These are phyloP conservation scores for Ceratocystiopsis sp. DNA, from an alignment of 2,329 filamentous ascomycete genomes.

Conservation along the genomic window DNA sequence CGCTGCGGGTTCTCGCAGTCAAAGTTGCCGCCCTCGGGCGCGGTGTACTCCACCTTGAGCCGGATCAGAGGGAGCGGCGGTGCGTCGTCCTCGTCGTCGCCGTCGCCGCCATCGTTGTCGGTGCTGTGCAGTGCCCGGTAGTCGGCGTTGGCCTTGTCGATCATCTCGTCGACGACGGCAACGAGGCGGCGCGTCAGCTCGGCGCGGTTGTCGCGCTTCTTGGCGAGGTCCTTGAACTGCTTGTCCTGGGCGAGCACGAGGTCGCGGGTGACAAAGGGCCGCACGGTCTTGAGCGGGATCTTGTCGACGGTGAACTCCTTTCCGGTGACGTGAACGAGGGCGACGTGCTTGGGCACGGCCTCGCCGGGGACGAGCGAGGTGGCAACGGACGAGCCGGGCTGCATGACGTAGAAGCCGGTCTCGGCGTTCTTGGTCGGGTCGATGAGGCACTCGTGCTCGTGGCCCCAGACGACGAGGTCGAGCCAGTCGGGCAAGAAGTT, in stretches of 20 bases:
- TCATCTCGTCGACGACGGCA: conserved; percentile 68
- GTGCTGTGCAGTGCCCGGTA: conserved; percentile 63
- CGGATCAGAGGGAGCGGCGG: conserved; percentile 70
- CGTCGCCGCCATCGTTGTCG: conserved; percentile 36
- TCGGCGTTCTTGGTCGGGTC: conserved; percentile 70
- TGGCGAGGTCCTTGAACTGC: conserved; percentile 60
- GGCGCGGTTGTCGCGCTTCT: conserved; percentile 65
- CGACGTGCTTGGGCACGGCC: conserved; percentile 78
- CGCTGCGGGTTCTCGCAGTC: conserved; percentile 91
- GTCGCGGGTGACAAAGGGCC: conserved; percentile 79
- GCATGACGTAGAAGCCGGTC: conserved; percentile 88
- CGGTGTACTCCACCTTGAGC: conserved; percentile 77
- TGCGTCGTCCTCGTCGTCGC: conserved; percentile 39
- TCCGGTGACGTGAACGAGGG: conserved; percentile 69
- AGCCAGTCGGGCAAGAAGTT: conserved; percentile 83
- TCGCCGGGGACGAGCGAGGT: conserved; percentile 85
- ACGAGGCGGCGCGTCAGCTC: conserved; percentile 65
- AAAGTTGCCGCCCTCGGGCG: conserved; percentile 69
- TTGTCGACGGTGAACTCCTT: conserved; percentile 66
- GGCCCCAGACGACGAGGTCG: conserved; percentile 87
- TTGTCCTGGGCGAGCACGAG: conserved; percentile 61
- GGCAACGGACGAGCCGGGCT: conserved; percentile 88
- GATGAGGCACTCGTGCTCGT: conserved; percentile 92
- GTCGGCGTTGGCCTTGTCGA: conserved; percentile 62
- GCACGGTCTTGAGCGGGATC: conserved; percentile 70